Base-by-base conservation (phyloP, 345 rosid species). In the Eucalyptus microcorys region DNA sequence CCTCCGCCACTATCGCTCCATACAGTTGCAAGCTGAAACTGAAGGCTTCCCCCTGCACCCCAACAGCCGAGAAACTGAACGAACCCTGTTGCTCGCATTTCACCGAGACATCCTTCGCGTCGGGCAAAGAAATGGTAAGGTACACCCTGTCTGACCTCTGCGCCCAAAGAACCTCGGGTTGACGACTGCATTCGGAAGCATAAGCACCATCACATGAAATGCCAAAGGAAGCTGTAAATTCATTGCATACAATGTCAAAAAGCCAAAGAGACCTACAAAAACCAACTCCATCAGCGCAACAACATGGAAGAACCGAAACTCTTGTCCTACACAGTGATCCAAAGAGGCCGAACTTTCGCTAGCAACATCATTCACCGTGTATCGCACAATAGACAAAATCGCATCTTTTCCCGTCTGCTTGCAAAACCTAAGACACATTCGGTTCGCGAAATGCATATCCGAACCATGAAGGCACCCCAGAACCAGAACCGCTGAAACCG, bases 131-230 rank as follows among this genome's bases (percentile, higher is more conserved):
- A 4, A 98, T 91, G 4, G 98, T 98, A 50, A 98, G 89, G 91
- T 95, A 94, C 24, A 97, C 96, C 89, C 93, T 98, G 87, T 95
- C 98, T 14, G 98, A 97, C 89, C 97, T 93, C 91, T 98, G 99
- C 86, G 99, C 99, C 99, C 98, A 97, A 76, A 98, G 96, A 90
- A 97, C 99, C 93, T 98, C 99, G 5, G 99, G 98, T 45, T 97
- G 94, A 86, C 96, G 98, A 92, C 99, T 96, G 90, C 90, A 57
- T 11, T 89, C 17, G 66, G 88, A 87, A 83, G 45, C 11, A 26
- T 45, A 87, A 30, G 16, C 81, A 55, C 15, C 34, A 49, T 27
- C 45, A 59, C 55, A 59, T 34, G n/a, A 40, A 86, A 86, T 42
- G 84, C 47, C 84, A 76, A 76, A 76, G 84, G 30, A 40, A 76